Evolutionary conservation across 257 asterid genomes (phyloP).

Genomic region (Jacaranda copaia): DNA sequence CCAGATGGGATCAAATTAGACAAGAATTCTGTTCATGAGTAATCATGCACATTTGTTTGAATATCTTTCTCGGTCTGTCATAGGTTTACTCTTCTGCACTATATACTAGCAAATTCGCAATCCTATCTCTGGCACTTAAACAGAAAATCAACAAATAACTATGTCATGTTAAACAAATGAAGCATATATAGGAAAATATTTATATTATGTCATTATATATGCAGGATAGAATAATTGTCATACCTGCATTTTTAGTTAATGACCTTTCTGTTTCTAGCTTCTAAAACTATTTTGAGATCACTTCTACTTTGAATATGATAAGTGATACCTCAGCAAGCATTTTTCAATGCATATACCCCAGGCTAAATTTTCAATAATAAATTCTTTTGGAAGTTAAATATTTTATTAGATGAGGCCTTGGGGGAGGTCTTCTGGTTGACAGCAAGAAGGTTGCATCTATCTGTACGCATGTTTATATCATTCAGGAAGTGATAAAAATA

Average conservation of each 20-base stretch:
- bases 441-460: neutral
- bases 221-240: neutral
- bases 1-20: neutral
- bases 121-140: conserved; percentile 11
- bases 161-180: conserved; percentile 5
- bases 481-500: neutral
- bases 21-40: conserved; percentile 19
- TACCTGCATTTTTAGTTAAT: neutral
- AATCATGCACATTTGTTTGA: neutral
- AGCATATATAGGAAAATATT: neutral
- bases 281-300: conserved; percentile 14
- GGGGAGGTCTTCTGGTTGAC: neutral
- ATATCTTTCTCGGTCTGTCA: conserved; percentile 1
- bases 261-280: neutral
- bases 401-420: neutral
- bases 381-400: neutral
- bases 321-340: neutral
- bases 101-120: conserved; percentile 1
- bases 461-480: neutral
- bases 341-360: neutral
- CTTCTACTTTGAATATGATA: neutral
- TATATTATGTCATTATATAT: neutral
- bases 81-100: neutral
- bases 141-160: conserved; percentile 7
- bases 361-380: neutral